phyloP scores from a whole-genome alignment of 2,329 filamentous ascomycete genomes.

The Pseudogymnoascus sp. region DNA sequence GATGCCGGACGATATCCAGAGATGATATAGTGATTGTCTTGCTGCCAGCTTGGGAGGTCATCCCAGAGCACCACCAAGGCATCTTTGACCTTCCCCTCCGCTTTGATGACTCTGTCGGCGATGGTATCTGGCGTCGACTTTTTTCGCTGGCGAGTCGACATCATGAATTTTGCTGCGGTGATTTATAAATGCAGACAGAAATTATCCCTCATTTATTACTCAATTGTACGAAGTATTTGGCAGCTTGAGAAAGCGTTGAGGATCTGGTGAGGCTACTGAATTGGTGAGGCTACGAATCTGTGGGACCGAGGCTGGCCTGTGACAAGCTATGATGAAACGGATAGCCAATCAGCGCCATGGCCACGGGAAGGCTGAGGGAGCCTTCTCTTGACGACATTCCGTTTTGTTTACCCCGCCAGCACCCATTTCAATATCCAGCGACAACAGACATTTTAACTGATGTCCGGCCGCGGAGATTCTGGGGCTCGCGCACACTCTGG shows the following conservation, averaged over 20 bases:
- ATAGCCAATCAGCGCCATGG: not conserved
- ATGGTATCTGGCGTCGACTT: conserved; percentile 21
- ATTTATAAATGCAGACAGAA: not conserved
- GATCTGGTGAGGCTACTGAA: not conserved
- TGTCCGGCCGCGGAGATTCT: conserved; percentile 16
- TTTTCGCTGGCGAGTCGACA: conserved; percentile 25
- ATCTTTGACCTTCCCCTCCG: conserved; percentile 31
- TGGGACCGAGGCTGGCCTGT: conserved; percentile 8
- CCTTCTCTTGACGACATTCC: conserved; percentile 8
- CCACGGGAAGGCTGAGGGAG: not conserved
- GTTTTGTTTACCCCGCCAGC: conserved; percentile 2
- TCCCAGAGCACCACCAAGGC: conserved; percentile 41
- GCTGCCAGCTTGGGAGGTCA: conserved; percentile 46
- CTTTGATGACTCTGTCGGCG: conserved; percentile 18
- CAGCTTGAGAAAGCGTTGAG: not conserved
- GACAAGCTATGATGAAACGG: not conserved
- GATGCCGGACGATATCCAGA: conserved; percentile 59
- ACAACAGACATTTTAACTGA: conserved; percentile 4
- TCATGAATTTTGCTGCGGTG: conserved; percentile 3
- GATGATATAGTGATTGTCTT: conserved; percentile 63
- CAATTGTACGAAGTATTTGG: not conserved
- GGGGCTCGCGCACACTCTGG: conserved; percentile 34
- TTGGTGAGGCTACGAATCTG: conserved; percentile 2
- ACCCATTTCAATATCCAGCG: not conserved
- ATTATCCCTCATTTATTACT: not conserved